These are phyloP conservation scores for Solanum commersonii DNA, from an alignment of 257 asterid genomes.

Conservation along the genomic window DNA sequence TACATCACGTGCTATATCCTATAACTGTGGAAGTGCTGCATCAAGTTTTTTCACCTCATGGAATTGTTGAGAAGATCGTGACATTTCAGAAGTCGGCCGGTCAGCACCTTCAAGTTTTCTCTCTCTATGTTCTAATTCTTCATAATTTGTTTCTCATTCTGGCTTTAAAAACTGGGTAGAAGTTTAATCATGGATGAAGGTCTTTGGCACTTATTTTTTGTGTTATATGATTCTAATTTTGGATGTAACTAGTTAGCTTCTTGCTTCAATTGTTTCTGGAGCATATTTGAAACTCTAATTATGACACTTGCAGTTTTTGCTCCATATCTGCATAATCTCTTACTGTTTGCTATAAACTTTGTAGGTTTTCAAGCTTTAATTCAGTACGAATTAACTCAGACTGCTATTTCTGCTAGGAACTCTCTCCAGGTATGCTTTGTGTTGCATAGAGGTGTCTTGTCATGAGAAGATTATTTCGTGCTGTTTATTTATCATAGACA, in stretches of 20 bases:
- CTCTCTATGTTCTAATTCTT: constrained; percentile 31
- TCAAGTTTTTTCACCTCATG: constrained; percentile 99
- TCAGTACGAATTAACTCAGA: constrained; percentile 67
- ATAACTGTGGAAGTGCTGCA: constrained; percentile 99
- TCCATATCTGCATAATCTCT: background rate
- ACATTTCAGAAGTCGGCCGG: constrained; percentile 99
- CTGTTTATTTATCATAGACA: background rate
- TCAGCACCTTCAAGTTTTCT: constrained; percentile 80
- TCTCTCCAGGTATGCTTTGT: constrained; percentile 60
- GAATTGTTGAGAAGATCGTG: constrained; percentile 99
- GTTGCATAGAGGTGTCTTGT: background rate
- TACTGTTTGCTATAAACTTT: constrained; percentile 9
- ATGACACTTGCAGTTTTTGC: background rate
- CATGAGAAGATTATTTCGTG: background rate
- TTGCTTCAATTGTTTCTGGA: background rate
- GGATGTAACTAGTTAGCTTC: background rate
- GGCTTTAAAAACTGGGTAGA: background rate
- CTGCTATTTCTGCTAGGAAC: constrained; percentile 77
- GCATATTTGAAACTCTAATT: background rate
- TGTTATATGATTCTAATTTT: background rate
- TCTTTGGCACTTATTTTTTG: background rate
- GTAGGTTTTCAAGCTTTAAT: constrained; percentile 93
- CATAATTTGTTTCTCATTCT: constrained; percentile 18
- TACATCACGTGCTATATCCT: constrained; percentile 99
- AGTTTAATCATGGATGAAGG: background rate